Evolutionary conservation across 176 grass and related monocot genomes (phyloP), one percentile per base, ranked within the genome.

Genomic region (Zoysia japonica): DNA sequence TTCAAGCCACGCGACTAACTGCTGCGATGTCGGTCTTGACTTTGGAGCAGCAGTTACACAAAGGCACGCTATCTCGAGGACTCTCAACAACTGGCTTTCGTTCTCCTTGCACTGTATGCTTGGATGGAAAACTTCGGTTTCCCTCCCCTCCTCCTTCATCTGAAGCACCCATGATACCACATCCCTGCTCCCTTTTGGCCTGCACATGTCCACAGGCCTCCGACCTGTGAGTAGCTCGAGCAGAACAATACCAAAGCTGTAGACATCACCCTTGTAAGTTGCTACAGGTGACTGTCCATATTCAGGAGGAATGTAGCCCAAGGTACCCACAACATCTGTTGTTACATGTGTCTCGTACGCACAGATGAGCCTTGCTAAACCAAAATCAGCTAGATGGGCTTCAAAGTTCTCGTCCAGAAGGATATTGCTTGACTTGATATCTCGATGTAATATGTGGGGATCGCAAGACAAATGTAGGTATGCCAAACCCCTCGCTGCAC

Each of bases 401-500:
- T 98, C 82, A 57, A 98, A 98, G 76, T 84, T 89, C 35, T 90
- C 90, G 41, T 98, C 92, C 43, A 98, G 80, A 6, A 98, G 92
- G 68, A 98, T 98, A 60, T 98, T 98, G 70, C 96, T 98, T 9
- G 96, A 95, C 68, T 98, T 98, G 85, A 98, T 95, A 47, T 98
- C 96, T 44, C 96, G 80, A 72, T 98, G 96, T 35, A 98, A 76
- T 70, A 98, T 95, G 82, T 95, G 96, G 1, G 96, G 96, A 72
- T 95, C 92, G 5, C 96, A 98, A 8, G 92, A 89, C 80, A 89
- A 77, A 49, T 98, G 96, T 78, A 98, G 81, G 75, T 98, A 98
- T 69, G 86, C 84, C 28, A 98, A 64, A 44, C 96, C 96, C 81
- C 81, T 93, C 45, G 90, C 96, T 3, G 96, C 74, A 15, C 96